Base-by-base conservation (phyloP, 768 basidiomycete genomes). In the Mycena olivaceomarginata region DNA sequence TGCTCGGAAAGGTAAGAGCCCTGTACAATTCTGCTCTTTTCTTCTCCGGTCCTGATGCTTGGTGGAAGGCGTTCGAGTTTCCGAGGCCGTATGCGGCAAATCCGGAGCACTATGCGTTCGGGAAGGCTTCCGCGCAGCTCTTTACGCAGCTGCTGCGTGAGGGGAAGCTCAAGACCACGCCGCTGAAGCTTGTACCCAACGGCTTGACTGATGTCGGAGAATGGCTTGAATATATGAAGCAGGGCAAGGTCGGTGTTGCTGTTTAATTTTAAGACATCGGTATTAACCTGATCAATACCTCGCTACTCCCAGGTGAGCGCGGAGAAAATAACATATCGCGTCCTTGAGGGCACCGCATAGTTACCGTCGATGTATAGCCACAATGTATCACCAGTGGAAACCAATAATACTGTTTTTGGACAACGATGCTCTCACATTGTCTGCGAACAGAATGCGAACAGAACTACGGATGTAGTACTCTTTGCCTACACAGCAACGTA, bases 161-260 rank as follows among this genome's bases (percentile, higher is more conserved):
- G 37, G 70, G 70, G 20, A 79, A 65, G 60, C 66, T 80, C 16
- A 53, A 65, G 56, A 70, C 78, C 18, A 79, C 72, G 18, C 80
- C 80, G 16, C 64, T 74, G 59, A 76, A 76, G 46, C 48, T 79
- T 5, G 80, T 80, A 1, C 77, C 80, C 15, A 76, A 80, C 31
- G 78, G 80, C 22, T 43, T 81, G 43, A 46, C 67, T 5, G 80
- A 81, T 25, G 78, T 75, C 4, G 67, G 60, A 18, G 60, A 70
- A 18, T 81, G 80, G 77, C 72, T 81, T 7, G 69, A 81, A n/a
- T 81, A 77, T 67, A 76, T 79, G 67, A 70, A 75, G 63, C 70
- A 79, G 67, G 80, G 80, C 56, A 81, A 79, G 74, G 80, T 71
- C 13, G 60, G 70, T n/a, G 22, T 25, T 13, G 5, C 20, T 16